These are phyloP conservation scores for Dalechampia spathulata DNA, from an alignment of 441 rosid genomes.

Conservation along the genomic window DNA sequence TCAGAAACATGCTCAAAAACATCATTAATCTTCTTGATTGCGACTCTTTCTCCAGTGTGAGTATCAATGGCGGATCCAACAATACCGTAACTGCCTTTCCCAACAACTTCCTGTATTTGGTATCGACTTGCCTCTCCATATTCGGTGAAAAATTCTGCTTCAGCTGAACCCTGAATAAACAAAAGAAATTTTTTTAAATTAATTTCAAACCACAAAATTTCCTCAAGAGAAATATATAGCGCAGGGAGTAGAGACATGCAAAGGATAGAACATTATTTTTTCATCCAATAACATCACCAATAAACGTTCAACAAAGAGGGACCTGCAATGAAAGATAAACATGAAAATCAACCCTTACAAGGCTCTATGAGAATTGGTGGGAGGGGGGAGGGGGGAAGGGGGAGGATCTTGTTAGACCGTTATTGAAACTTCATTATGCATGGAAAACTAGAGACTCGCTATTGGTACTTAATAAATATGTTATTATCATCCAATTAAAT, in stretches of 20 bases:
- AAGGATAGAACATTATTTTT: neutral
- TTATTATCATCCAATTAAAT: too few relatives aligned
- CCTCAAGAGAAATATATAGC: neutral
- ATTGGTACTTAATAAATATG: too few relatives aligned
- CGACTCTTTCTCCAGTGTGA: slow-evolving; percentile 82
- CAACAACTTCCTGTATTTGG: slow-evolving; percentile 83
- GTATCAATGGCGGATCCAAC: slow-evolving; percentile 87
- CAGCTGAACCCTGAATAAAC: slow-evolving; percentile 40
- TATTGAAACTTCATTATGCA: too few relatives aligned
- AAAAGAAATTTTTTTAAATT: neutral
- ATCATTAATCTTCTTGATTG: slow-evolving; percentile 92
- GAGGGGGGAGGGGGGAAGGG: too few relatives aligned
- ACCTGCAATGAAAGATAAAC: neutral
- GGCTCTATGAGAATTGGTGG: neutral
- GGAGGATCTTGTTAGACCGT: too few relatives aligned
- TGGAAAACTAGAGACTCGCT: too few relatives aligned
- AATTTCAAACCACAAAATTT: neutral
- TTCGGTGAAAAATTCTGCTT: slow-evolving; percentile 88
- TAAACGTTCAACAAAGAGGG: neutral
- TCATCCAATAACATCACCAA: neutral
- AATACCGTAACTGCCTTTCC: slow-evolving; percentile 98
- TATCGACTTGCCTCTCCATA: slow-evolving; percentile 93
- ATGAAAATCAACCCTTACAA: neutral
- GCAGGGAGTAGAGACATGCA: neutral
- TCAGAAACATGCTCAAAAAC: slow-evolving; percentile 98